phyloP scores from a whole-genome alignment of 1,139 yeast species.

The Debaryomycetaceae sp. region DNA sequence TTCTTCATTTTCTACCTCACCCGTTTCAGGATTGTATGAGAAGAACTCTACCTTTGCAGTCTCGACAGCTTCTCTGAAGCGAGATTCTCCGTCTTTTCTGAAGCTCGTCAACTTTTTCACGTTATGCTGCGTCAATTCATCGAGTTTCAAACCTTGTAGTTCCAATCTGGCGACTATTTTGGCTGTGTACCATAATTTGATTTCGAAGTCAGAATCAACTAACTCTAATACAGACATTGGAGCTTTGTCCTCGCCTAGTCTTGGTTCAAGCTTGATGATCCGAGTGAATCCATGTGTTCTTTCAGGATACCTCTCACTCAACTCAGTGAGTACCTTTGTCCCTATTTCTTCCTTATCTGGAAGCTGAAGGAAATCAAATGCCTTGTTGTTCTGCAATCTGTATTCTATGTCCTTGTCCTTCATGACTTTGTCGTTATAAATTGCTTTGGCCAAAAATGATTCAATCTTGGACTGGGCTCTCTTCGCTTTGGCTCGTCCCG shows the following conservation, averaged over 20 bases:
- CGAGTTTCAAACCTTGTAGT: conserved; percentile 60
- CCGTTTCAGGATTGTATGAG: conserved; percentile 25
- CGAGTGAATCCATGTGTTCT: conserved; percentile 86
- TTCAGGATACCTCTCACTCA: conserved; percentile 58
- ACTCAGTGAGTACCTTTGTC: conserved; percentile 61
- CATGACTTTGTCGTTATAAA: conserved; percentile 18
- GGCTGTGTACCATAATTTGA: conserved; percentile 75
- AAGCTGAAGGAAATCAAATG: conserved; percentile 37
- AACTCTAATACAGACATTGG: conserved; percentile 87
- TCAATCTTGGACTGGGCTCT: conserved; percentile 46
- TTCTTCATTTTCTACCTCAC: conserved; percentile 21
- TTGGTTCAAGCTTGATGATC: conserved; percentile 76
- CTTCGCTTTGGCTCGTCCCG: conserved; percentile 46
- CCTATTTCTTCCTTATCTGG: conserved; percentile 40
- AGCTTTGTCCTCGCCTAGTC: conserved; percentile 84
- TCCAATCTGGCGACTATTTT: conserved; percentile 77
- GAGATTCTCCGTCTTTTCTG: conserved; percentile 48
- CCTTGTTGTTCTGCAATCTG: conserved; percentile 17
- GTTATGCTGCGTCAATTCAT: conserved; percentile 57
- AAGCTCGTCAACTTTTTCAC: conserved; percentile 48
- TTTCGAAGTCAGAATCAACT: conserved; percentile 71
- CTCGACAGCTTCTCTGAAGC: conserved; percentile 63
- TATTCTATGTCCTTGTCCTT: conserved; percentile 18
- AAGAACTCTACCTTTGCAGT: conserved; percentile 60
- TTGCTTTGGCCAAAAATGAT: conserved; percentile 33